phyloP scores from a whole-genome alignment of 2,329 filamentous ascomycete species.

The Neopestalotiopsis sp. region DNA sequence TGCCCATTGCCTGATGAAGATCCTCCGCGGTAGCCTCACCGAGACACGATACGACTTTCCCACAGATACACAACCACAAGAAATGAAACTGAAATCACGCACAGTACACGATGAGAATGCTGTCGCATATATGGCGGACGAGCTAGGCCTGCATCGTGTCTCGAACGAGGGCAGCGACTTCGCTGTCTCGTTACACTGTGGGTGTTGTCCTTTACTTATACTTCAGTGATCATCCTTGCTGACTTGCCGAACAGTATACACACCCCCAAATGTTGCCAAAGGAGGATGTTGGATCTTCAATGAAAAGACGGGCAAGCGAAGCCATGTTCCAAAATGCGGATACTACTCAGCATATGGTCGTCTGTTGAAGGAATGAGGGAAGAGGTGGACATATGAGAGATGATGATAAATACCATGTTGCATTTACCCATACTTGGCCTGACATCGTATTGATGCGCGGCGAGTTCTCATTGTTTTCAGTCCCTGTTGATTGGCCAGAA shows the following conservation, averaged over 20 bases:
- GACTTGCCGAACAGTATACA: slow-evolving; percentile 64
- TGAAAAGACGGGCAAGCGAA: slow-evolving; percentile 74
- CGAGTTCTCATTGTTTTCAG: not conserved
- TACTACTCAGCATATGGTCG: slow-evolving; percentile 72
- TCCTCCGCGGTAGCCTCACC: slow-evolving; percentile 77
- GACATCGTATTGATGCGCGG: not conserved
- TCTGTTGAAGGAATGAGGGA: slow-evolving; percentile 43
- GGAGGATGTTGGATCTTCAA: slow-evolving; percentile 85
- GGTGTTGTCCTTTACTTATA: slow-evolving; percentile 31
- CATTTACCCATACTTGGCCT: not conserved
- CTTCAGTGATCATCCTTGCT: slow-evolving; percentile 25
- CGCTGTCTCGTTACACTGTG: slow-evolving; percentile 83
- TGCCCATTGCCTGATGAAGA: slow-evolving; percentile 92
- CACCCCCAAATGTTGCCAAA: slow-evolving; percentile 85
- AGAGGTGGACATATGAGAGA: slow-evolving; percentile 7
- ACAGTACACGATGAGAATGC: slow-evolving; percentile 72
- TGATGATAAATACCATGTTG: slow-evolving; percentile 8
- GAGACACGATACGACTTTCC: slow-evolving; percentile 86
- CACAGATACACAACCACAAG: slow-evolving; percentile 51
- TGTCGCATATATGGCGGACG: slow-evolving; percentile 91
- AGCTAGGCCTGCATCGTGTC: slow-evolving; percentile 85
- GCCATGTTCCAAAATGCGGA: slow-evolving; percentile 72
- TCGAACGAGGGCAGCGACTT: slow-evolving; percentile 77
- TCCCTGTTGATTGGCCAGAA: not conserved
- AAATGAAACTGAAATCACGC: slow-evolving; percentile 70